These are phyloP conservation scores for Rasamsonia emersonii DNA, from an alignment of 2,329 filamentous ascomycete genomes.

Conservation along the genomic window DNA sequence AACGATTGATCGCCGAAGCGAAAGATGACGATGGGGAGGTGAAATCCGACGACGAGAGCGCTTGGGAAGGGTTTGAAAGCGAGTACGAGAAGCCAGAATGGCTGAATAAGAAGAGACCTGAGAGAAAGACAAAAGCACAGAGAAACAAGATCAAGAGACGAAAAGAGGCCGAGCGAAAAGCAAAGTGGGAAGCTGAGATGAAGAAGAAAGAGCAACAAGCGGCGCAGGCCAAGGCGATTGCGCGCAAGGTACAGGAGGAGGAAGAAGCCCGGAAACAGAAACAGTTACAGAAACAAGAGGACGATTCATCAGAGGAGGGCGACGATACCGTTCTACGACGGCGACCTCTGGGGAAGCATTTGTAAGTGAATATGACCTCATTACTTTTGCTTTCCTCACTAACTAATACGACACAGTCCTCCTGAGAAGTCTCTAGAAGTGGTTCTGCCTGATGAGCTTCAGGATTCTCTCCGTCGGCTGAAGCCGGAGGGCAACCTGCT, in stretches of 20 bases:
- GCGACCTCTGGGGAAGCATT: constrained; percentile 58
- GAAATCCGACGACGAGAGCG: constrained; percentile 78
- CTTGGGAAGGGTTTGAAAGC: constrained; percentile 85
- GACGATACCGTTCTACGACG: constrained; percentile 59
- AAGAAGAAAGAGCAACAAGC: constrained; percentile 66
- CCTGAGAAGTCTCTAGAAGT: constrained; percentile 75
- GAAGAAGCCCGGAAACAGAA: constrained; percentile 41
- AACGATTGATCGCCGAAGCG: constrained; percentile 58
- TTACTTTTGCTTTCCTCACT: constrained; percentile 13
- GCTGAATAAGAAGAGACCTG: constrained; percentile 63
- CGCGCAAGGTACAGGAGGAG: constrained; percentile 39
- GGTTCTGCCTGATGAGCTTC: constrained; percentile 70
- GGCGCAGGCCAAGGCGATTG: constrained; percentile 62
- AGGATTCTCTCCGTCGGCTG: constrained; percentile 70
- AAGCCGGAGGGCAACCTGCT: constrained; percentile 95
- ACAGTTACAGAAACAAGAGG: constrained; percentile 23
- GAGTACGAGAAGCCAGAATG: constrained; percentile 61
- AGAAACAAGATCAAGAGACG: constrained; percentile 80
- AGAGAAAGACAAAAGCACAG: constrained; percentile 78
- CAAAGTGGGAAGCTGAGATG: constrained; percentile 66
- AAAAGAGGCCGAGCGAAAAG: constrained; percentile 74
- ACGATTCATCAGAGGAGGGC: constrained; percentile 40
- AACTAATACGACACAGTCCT: constrained; percentile 19
- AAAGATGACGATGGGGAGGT: constrained; percentile 66
- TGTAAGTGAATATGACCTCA: constrained; percentile 25